phyloP scores from a whole-genome alignment of 305 asterid genomes.

The Solanum hybrid region DNA sequence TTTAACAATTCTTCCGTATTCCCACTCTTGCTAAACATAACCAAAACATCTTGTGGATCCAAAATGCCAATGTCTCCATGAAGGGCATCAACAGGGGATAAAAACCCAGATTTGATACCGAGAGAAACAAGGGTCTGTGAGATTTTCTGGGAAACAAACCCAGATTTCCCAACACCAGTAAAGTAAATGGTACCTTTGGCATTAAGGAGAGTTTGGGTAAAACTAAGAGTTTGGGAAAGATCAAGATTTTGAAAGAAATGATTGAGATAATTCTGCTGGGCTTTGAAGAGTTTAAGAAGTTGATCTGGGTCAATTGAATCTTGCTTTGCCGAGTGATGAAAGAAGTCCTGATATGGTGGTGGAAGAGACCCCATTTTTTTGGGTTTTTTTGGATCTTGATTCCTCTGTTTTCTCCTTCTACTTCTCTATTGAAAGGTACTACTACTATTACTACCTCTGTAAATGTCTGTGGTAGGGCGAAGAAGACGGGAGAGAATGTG shows the following conservation, averaged over 20 bases:
- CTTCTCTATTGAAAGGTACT: not conserved
- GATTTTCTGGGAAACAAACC: slow-evolving; percentile 78
- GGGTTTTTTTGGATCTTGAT: not conserved
- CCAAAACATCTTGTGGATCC: slow-evolving; percentile 45
- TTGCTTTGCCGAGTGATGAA: not conserved
- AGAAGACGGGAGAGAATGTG: not conserved
- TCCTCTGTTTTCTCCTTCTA: not conserved
- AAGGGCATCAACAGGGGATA: slow-evolving; percentile 83
- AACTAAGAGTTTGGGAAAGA: slow-evolving; percentile 62
- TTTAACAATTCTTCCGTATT: slow-evolving; percentile 76
- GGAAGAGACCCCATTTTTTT: slow-evolving; percentile 61
- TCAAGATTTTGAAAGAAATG: slow-evolving; percentile 87
- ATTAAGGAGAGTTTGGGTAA: slow-evolving; percentile 63
- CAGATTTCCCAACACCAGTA: slow-evolving; percentile 87
- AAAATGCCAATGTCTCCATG: slow-evolving; percentile 93
- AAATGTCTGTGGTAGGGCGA: not conserved
- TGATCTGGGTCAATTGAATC: slow-evolving; percentile 38
- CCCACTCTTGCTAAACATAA: slow-evolving; percentile 89
- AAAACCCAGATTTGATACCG: slow-evolving; percentile 58
- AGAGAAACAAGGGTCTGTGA: slow-evolving; percentile 77
- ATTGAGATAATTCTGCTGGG: slow-evolving; percentile 79
- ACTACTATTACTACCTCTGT: not conserved
- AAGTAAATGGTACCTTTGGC: slow-evolving; percentile 71
- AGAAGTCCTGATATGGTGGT: not conserved
- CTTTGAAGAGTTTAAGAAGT: slow-evolving; percentile 65